A percentile compares a stretch with the other conserved stretches of the same genome.
These are phyloP conservation scores for Saussurea involucrata DNA, from an alignment of 129 eudicot species.

Conservation along the genomic window DNA sequence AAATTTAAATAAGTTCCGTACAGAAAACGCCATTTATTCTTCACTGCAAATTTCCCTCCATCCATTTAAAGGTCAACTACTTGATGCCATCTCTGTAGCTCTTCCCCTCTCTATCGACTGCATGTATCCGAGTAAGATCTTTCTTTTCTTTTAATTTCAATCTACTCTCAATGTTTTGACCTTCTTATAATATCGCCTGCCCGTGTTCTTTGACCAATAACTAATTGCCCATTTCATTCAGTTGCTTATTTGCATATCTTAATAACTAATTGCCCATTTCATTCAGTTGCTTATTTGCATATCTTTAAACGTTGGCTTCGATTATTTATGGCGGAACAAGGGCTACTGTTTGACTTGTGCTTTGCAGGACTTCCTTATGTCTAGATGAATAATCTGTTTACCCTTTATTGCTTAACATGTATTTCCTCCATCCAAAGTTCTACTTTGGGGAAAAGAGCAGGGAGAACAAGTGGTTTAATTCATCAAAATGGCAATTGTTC, in stretches of 20 bases:
- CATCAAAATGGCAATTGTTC: too few species aligned
- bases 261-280: background rate
- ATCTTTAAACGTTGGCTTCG: background rate
- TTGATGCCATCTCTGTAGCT: conserved; percentile 7
- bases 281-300: background rate
- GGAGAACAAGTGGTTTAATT: background rate
- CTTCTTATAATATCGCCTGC: background rate
- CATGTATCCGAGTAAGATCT: conserved; percentile 3
- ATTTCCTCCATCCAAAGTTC: background rate
- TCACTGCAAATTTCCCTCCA: background rate
- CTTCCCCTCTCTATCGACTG: background rate
- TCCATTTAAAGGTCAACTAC: conserved; percentile 5
- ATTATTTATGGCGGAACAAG: too few species aligned
- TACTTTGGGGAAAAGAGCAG: background rate
- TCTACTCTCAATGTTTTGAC: background rate
- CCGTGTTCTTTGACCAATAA: background rate
- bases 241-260: background rate
- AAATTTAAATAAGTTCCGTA: conserved; percentile 7
- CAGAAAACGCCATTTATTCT: background rate
- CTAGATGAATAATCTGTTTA: background rate
- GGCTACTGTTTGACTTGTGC: background rate
- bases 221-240: background rate
- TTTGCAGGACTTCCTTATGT: background rate
- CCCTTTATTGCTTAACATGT: background rate
- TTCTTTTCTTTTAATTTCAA: background rate